Conservation (phyloP, 2,329 filamentous ascomycete genomes). For the Aureobasidium sp. region DNA sequence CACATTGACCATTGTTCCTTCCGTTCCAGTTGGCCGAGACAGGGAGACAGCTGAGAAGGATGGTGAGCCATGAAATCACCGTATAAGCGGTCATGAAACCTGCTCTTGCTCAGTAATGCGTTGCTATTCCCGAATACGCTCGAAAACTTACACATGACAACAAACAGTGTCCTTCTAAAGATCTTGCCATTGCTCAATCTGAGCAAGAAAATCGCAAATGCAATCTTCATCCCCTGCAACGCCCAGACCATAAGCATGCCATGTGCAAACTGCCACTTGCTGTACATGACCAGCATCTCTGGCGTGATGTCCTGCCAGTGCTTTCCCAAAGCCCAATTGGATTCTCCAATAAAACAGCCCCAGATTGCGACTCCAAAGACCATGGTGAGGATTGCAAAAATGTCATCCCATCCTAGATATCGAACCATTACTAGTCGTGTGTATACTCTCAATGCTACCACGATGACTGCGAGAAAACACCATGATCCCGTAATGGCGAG, state of each 20-base stretch:
- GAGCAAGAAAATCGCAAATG: constrained; percentile 41
- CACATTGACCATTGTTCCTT: constrained; percentile 37
- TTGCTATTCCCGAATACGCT: not conserved
- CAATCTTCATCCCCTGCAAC: constrained; percentile 42
- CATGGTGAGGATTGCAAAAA: constrained; percentile 37
- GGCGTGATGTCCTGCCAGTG: constrained; percentile 30
- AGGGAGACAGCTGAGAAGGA: constrained; percentile 44
- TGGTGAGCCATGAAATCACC: constrained; percentile 38
- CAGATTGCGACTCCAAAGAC: constrained; percentile 30
- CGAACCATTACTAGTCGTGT: constrained; percentile 43
- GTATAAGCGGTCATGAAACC: constrained; percentile 39
- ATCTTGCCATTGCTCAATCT: constrained; percentile 35
- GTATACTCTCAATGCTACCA: constrained; percentile 15
- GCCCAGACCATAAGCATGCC: constrained; percentile 42
- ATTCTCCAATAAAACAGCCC: constrained; percentile 41
- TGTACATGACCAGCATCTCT: constrained; percentile 31
- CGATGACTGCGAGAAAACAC: constrained; percentile 18
- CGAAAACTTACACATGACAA: constrained; percentile 36
- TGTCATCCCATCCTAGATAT: constrained; percentile 46
- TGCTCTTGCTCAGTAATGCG: constrained; percentile 22
- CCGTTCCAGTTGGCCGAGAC: constrained; percentile 40
- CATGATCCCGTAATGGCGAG: constrained; percentile 19
- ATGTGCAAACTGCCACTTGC: constrained; percentile 41
- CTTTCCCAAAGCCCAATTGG: constrained; percentile 41
- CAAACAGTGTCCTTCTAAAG: constrained; percentile 38